Evolutionary conservation across 768 basidiomycete species (phyloP), one percentile per base, ranked within the genome.

Genomic region (Polyporus arcularius): DNA sequence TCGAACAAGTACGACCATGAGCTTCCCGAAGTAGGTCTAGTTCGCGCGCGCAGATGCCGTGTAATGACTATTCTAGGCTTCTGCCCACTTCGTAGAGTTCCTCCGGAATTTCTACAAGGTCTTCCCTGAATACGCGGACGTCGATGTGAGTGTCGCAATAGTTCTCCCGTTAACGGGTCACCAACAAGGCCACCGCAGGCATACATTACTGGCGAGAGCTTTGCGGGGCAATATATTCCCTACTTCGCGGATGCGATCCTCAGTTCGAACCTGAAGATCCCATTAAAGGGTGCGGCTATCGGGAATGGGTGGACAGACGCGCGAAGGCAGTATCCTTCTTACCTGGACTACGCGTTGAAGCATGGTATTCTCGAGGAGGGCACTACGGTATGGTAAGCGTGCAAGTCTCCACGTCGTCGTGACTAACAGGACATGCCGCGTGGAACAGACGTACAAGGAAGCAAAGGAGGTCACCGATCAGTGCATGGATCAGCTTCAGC

Each of bases 231-330:
- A 76, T 98, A 90, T 79, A 96, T 99, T 68, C 97, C 97, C 4
- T 96, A 93, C 73, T 95, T 95, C 68, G 95, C 93, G 68, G 83
- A 94, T 64, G 90, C 86, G 16, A 79, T 96, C 47, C 77, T 97
- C 32, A 72, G 80, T 62, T 85, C 86, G 6, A 72, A 80, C 38
- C 76, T 93, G 16, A 70, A 78, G 28, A 76, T 88, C 30, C 86
- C 85, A 0, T 77, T 98, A 8, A 82, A 81, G 46, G 97, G 97
- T 1, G 76, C 84, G 15, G 92, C 96, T 0, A 97, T 99, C 46
- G 97, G 97, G 21, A 99, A 99, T 73, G 96, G 96, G 5, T 99
- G 97, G 97, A 96, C 97, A 49, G 96, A 98, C 72, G 87, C 88
- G 0, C 83, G 84, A 43, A 79, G 80, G 58, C 97, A 99, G 76